Evolutionary conservation across 2,329 filamentous ascomycete genomes (phyloP), one percentile per base, ranked within the genome.

Genomic region (Leptographium lundbergii): DNA sequence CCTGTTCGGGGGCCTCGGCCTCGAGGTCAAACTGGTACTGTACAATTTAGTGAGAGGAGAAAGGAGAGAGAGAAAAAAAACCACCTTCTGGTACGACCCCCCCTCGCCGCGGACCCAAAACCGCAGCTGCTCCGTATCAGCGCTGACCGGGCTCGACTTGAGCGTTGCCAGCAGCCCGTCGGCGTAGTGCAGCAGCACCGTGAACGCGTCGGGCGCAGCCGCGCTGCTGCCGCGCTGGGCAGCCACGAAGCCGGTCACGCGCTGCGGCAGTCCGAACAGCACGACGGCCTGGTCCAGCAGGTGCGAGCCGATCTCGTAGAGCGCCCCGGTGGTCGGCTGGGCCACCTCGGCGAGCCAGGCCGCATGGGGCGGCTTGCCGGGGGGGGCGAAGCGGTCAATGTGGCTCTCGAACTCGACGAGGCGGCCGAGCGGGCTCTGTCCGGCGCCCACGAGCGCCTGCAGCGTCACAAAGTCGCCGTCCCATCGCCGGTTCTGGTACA

Each of bases 401-500:
- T 91, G 88, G 25, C 86, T 87, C 70, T 91, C 82, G 67, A 87
- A 89, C 72, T 92, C 88, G 58, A 87, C 79, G 47, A 91, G 73
- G n/a, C 87, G 79, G 58, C 88, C 89, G 4, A 92, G 75, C 0
- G 74, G 74, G 10, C 10, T 22, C n/a, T 3, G 6, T 45, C 77
- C 81, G 34, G 80, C 76, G 14, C 73, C 71, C 42, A 91, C 66
- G 29, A 91, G 77, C 64, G 84, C 78, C 65, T 76, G 77, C 53
- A 90, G 75, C 0, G 87, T 89, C 53, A 87, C 71, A 72, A 89
- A 94, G 72, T 92, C 89, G 39, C 81, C 76, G 68, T 94, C 89
- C 81, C 82, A 92, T 57, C 89, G 78, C 34, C 89, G 81, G 74
- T 90, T 88, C 74, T 88, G 85, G 70, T 86, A 88, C n/a, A 88